These are phyloP conservation scores for Phialocephala subalpina DNA, from an alignment of 2,329 filamentous ascomycete genomes.

Conservation along the genomic window DNA sequence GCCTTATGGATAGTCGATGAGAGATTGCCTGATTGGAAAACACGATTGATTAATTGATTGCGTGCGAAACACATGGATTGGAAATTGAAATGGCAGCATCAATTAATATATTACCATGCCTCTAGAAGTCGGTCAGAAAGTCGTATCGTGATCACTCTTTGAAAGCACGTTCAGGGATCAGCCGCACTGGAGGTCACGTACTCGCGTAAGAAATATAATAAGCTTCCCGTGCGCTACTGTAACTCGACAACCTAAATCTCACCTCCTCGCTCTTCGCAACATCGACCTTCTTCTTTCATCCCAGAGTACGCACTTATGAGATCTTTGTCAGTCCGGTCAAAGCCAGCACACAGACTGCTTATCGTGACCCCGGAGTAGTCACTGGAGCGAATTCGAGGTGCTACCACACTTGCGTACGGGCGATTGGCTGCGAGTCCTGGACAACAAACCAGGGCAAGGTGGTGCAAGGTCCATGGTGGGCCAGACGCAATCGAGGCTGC, in stretches of 20 bases:
- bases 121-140: background rate
- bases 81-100: constrained; percentile 9
- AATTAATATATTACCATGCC: background rate
- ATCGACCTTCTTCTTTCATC: constrained; percentile 12
- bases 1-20: background rate
- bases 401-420: background rate
- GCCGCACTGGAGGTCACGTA: background rate
- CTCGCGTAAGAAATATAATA: background rate
- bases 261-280: background rate
- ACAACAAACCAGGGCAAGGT: background rate
- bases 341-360: background rate
- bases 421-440: background rate
- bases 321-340: constrained; percentile 7
- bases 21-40: background rate
- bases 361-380: background rate
- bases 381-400: background rate
- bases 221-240: background rate
- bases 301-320: background rate
- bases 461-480: background rate
- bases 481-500: constrained; percentile 7
- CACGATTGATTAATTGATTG: constrained; percentile 7
- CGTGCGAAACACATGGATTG: background rate
- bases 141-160: background rate
- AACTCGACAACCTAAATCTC: background rate
- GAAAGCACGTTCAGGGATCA: background rate